Conservation (phyloP, 805 yeast genomes). For the Kuraishia ogatae region DNA sequence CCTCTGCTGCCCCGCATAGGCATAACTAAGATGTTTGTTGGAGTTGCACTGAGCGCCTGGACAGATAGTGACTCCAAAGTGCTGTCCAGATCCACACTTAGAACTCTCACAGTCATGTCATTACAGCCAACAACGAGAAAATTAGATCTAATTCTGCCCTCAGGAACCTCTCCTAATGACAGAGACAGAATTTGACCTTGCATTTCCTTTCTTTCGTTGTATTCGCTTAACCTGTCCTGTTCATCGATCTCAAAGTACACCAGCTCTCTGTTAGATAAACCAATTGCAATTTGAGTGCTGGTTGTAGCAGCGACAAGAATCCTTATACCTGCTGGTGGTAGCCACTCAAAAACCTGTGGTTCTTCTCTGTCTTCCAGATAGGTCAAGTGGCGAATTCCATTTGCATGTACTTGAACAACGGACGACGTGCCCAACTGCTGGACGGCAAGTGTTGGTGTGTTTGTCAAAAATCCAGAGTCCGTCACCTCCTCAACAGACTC, state of each 20-base stretch:
- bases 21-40: slow-evolving; percentile 26
- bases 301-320: slow-evolving; percentile 57
- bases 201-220: slow-evolving; percentile 51
- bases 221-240: slow-evolving; percentile 61
- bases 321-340: slow-evolving; percentile 68
- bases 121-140: slow-evolving; percentile 64
- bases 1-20: slow-evolving; percentile 17
- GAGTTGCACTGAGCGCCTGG: slow-evolving; percentile 56
- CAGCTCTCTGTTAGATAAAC: slow-evolving; percentile 63
- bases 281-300: slow-evolving; percentile 58
- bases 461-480: slow-evolving; percentile 50
- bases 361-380: slow-evolving; percentile 18
- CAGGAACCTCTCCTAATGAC: slow-evolving; percentile 39
- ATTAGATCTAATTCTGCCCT: slow-evolving; percentile 38
- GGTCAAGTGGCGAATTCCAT: slow-evolving; percentile 57
- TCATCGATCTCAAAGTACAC: slow-evolving; percentile 77
- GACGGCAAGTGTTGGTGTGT: slow-evolving; percentile 56
- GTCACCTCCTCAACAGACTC: slow-evolving; percentile 72
- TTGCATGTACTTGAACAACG: slow-evolving; percentile 62
- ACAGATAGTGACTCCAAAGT: slow-evolving; percentile 54
- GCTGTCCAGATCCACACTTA: slow-evolving; percentile 51
- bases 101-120: slow-evolving; percentile 60
- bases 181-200: slow-evolving; percentile 39
- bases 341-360: slow-evolving; percentile 55
- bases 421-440: slow-evolving; percentile 58